phyloP scores from a whole-genome alignment of 768 basidiomycete species.

The Kwoniella botswanensis region DNA sequence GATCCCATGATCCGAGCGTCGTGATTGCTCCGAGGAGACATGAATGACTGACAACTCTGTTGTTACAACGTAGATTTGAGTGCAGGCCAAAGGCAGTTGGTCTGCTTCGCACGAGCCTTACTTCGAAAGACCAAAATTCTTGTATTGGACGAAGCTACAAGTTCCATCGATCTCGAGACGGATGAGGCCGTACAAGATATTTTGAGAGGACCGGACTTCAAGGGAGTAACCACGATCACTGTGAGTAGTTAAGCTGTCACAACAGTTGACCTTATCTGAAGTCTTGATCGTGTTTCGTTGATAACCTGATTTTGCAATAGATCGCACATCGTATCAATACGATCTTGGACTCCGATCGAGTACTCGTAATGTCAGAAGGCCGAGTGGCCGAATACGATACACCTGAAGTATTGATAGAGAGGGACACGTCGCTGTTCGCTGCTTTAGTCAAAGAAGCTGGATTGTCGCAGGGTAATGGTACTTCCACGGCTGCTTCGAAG shows the following conservation, averaged over 20 bases:
- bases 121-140: constrained; percentile 83
- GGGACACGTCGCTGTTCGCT: constrained; percentile 53
- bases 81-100: constrained; percentile 80
- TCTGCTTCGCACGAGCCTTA: constrained; percentile 87
- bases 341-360: constrained; percentile 79
- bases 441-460: constrained; percentile 49
- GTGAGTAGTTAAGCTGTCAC: constrained; percentile 1
- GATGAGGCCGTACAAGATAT: constrained; percentile 87
- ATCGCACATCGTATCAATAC: constrained; percentile 57
- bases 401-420: constrained; percentile 69
- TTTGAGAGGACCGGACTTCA: constrained; percentile 77
- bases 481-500: not conserved
- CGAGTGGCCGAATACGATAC: constrained; percentile 79
- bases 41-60: not conserved
- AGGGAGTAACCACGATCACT: constrained; percentile 79
- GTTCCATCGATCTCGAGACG: constrained; percentile 87
- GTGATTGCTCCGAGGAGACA: too few relatives aligned
- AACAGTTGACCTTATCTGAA: too few relatives aligned
- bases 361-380: constrained; percentile 83
- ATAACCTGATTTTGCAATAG: not conserved
- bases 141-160: constrained; percentile 91
- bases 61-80: constrained; percentile 67
- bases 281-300: too few relatives aligned
- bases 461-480: constrained; percentile 9
- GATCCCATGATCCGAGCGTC: too few relatives aligned